Evolutionary conservation across 495 filamentous ascomycete species (phyloP), one percentile per base, ranked within the genome.

Genomic region (Penicillium psychrofluorescens): DNA sequence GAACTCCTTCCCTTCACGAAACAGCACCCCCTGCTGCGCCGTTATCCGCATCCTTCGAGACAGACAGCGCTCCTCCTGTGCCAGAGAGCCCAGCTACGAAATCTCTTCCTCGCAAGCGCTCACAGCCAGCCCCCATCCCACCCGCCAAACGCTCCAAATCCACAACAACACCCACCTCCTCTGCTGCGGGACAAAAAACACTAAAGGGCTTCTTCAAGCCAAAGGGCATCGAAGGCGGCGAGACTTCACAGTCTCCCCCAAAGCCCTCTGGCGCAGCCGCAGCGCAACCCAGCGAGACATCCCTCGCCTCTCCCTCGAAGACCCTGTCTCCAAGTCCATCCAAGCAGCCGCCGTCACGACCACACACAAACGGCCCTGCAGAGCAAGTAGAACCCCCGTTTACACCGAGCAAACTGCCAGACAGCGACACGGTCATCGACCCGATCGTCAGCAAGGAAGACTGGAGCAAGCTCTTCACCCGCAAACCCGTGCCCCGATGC

Each of bases 201-300:
- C 69, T 95, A 0, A 85, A 74, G 61, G 85, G 87, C 7, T 96
- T 96, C 67, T 95, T 95, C 68, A 83, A 83, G 45, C 74, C 81
- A 8, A 57, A 44, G 29, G 10, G 33, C 10, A 4, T 33, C 5
- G 40, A 35, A 9, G n/a, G 31, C n/a, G 29, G 11, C 28, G 27
- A 13, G 35, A 9, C 30, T 12, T 31, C 2, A 9, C 30, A 5
- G 9, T 40, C 38, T 11, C 31, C 42, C 8, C 28, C 35, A 29
- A 5, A 22, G 22, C 3, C 4, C 22, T 22, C 22, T 4, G 22
- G 22, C 22, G 22, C 22, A 22, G 22, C 22, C 6, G 4, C 22
- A 22, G 22, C 4, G 6, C 22, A 22, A 22, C 22, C 22, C 22
- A 22, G 6, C 22, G 22, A 4, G 22, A 6, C 22, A 6, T 22